Base-by-base conservation (phyloP, 2,329 filamentous ascomycete genomes). In the Lasiodiplodia citricola region DNA sequence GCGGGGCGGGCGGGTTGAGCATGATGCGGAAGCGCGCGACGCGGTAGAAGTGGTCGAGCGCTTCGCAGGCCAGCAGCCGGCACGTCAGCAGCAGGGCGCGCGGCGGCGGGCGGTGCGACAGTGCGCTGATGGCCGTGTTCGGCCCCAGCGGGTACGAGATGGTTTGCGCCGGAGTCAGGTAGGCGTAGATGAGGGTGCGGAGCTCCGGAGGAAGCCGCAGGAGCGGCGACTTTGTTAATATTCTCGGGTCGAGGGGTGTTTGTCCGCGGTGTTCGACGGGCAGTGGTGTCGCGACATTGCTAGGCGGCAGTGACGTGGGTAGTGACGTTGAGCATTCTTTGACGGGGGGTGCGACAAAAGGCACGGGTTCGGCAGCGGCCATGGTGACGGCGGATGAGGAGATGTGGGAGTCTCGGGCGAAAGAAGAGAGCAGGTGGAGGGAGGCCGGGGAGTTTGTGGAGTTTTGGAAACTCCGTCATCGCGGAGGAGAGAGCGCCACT, bases 11-110 rank as follows among this genome's bases (percentile, higher is more conserved):
- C 47, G 60, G 60, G 47, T 64, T 64, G 31, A 64, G 60, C 60
- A 52, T 38, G 60, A 64, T 31, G 31, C 60, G 44, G 47, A 64
- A 64, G 60, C 47, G 38, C 28, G 60, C 60, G 47, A 52, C 31
- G 47, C 60, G 60, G 47, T 64, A 64, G 60, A 64, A 64, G 31
- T 64, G 60, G 47, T 64, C 60, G 60, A 52, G 44, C 18, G 60
- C 47, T 31, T 64, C 60, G 47, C 47, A 21, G 28, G 60, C 47
- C 28, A 64, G 60, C 28, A 21, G 10, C 31, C 60, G 60, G 8
- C 16, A 64, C n/a, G 60, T 52, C 13, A 64, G 60, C 18, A 64
- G 60, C 28, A 64, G 60, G 10, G 60, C 44, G 23, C 35, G 60
- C 60, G 60, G 60, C 18, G 60, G 60, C 31, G 60, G 60, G 4